Conservation (phyloP, 805 yeast species). For the Spathaspora boniae region DNA sequence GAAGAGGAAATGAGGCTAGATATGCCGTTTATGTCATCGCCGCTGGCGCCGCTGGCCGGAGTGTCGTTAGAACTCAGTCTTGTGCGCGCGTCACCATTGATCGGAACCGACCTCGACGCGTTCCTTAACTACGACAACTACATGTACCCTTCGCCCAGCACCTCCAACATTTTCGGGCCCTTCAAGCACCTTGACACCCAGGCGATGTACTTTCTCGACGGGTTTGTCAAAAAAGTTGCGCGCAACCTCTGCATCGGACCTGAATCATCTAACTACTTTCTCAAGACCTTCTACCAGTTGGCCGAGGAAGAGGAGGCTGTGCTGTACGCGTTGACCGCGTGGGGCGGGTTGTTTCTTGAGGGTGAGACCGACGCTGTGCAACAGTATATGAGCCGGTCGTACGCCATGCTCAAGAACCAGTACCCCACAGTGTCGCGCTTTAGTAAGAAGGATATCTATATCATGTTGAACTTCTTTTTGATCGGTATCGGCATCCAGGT, state of each 20-base stretch:
- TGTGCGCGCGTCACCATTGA: neutral
- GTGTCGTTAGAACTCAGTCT: too few relatives aligned
- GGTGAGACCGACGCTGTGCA: too few relatives aligned
- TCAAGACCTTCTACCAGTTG: constrained; percentile 17
- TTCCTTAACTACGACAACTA: too few relatives aligned
- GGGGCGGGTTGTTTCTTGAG: constrained; percentile 23
- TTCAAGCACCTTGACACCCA: constrained; percentile 12
- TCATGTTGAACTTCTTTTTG: constrained; percentile 14
- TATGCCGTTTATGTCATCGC: too few relatives aligned
- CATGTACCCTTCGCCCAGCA: constrained; percentile 2
- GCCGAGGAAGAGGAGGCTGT: constrained; percentile 19
- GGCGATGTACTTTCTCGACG: constrained; percentile 16
- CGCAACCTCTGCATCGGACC: constrained; percentile 15
- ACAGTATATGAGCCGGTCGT: too few relatives aligned
- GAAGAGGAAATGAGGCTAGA: too few relatives aligned
- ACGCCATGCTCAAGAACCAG: too few relatives aligned
- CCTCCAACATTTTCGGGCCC: constrained; percentile 9
- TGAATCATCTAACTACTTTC: constrained; percentile 20
- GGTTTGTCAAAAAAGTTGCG: constrained; percentile 17
- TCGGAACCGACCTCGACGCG: neutral
- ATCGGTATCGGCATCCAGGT: constrained; percentile 13
- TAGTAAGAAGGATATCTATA: constrained; percentile 14
- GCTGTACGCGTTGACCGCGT: constrained; percentile 21
- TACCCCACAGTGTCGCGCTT: too few relatives aligned
- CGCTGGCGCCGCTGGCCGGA: too few relatives aligned